phyloP scores from a whole-genome alignment of 139 green algal species.

The Tetradesmus lagerheimii region DNA sequence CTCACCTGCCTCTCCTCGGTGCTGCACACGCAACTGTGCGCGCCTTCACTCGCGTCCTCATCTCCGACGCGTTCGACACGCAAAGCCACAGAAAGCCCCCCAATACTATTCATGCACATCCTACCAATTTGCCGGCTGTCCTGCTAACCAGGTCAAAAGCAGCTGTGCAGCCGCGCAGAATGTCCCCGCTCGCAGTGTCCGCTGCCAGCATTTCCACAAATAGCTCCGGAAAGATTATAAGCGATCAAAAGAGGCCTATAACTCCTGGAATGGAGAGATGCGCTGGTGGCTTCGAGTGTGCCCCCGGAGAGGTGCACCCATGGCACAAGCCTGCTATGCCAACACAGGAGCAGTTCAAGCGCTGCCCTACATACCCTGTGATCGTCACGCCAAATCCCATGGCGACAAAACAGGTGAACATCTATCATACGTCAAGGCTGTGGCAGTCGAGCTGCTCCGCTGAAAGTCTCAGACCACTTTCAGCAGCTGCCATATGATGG shows the following conservation, averaged over 20 bases:
- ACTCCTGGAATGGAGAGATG: not conserved
- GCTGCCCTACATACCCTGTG: not conserved
- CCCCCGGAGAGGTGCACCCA: slow-evolving; percentile 11
- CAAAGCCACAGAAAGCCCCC: not conserved
- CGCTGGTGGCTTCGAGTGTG: not conserved
- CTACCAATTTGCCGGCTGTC: not conserved
- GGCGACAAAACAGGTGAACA: not conserved
- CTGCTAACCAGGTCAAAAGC: not conserved
- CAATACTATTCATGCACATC: not conserved
- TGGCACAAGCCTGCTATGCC: slow-evolving; percentile 32
- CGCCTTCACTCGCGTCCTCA: not conserved
- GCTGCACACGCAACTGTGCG: not conserved
- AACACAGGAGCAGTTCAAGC: slow-evolving; percentile 27
- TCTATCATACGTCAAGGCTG: no score
- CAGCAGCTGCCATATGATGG: no score
- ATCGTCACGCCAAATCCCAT: slow-evolving; percentile 34
- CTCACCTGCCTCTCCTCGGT: not conserved
- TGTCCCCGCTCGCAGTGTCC: not conserved
- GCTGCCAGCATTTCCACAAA: not conserved
- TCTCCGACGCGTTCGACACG: no score
- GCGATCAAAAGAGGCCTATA: not conserved
- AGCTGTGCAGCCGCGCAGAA: not conserved
- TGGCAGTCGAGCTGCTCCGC: no score
- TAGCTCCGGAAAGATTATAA: not conserved
- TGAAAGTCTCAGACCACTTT: no score